Base-by-base conservation (phyloP, 306 rosid species). In the Mimosa pudica region DNA sequence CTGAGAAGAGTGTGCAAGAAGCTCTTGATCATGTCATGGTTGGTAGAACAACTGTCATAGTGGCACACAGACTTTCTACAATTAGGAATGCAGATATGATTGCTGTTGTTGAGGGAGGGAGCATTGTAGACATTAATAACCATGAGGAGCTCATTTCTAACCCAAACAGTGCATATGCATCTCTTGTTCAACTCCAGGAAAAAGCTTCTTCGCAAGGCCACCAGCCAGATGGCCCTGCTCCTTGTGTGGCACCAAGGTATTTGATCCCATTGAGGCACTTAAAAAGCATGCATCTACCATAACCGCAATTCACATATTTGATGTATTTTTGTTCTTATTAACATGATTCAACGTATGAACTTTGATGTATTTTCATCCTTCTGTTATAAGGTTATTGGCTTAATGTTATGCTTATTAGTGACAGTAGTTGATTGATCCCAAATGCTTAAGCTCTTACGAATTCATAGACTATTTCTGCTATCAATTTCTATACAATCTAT, bases 21-120 rank as follows among this genome's bases (percentile, higher is more conserved):
- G 98, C 98, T 75, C 98, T 95, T 51, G 98, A 95, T 79, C 97
- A 93, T 4, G 98, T 87, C 78, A 95, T 95, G 98, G 88, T 92
- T 52, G 98, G 98, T 16, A 84, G 98, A 82, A 95, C 98, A 60
- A 95, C 97, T 4, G 86, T 95, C n/a, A 82, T 95, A 42, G 93
- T 92, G 64, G 98, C 97, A 18, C 98, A 95, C 83, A 91, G 98
- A 36, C 98, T 95, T 74, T 95, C 98, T 18, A 95, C 98, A 57
- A 84, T 95, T 65, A 89, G 92, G 76, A 91, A 92, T 82, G 97
- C 96, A 18, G 98, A 95, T 87, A 58, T 82, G 36, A 94, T 94
- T 6, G 93, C 97, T 24, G 95, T 95, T 81, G 95, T 94, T 63
- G 88, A 92, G 71, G 95, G 87, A 67, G 98, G 98, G 54, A 92